These are phyloP conservation scores for Phoma sp. DNA, from an alignment of 2,329 filamentous ascomycete species.

Conservation along the genomic window DNA sequence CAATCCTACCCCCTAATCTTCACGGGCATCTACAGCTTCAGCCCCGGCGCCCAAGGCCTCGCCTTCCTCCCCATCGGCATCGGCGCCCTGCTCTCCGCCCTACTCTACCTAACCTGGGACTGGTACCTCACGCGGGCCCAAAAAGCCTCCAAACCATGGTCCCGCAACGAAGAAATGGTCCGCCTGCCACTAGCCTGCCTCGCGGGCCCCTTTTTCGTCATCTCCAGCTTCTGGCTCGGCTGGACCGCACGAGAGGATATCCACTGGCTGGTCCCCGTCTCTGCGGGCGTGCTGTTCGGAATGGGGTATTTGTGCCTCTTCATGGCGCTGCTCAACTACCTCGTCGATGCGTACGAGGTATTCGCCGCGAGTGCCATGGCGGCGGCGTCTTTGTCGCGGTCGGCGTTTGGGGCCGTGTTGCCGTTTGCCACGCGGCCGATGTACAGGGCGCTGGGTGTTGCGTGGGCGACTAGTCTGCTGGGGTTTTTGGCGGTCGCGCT, in stretches of 20 bases:
- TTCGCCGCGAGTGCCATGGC: conserved; percentile 81
- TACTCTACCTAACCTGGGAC: conserved; percentile 72
- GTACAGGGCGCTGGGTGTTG: conserved; percentile 72
- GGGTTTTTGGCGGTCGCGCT: conserved; percentile 58
- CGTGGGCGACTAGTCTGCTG: conserved; percentile 66
- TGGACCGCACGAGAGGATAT: conserved; percentile 48
- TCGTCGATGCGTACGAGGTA: conserved; percentile 70
- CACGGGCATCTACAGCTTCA: conserved; percentile 66
- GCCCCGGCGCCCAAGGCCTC: conserved; percentile 68
- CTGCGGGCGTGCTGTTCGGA: conserved; percentile 53
- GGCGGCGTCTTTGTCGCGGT: conserved; percentile 81
- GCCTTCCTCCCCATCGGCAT: conserved; percentile 72
- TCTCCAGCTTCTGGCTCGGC: conserved; percentile 52
- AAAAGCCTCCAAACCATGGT: conserved; percentile 60
- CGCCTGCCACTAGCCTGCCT: conserved; percentile 74
- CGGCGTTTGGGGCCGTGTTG: conserved; percentile 72
- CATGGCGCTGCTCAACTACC: conserved; percentile 66
- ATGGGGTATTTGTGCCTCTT: conserved; percentile 58
- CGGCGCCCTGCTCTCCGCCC: conserved; percentile 65
- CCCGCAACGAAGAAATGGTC: conserved; percentile 68
- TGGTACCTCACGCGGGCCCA: conserved; percentile 61
- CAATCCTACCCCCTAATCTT: conserved; percentile 76
- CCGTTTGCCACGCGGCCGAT: conserved; percentile 59
- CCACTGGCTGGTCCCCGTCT: conserved; percentile 54
- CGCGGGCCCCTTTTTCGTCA: conserved; percentile 66